A percentile compares a stretch with the other conserved stretches of the same genome.
These are phyloP conservation scores for Quercus parvula DNA, from an alignment of 306 rosid species.

Conservation along the genomic window DNA sequence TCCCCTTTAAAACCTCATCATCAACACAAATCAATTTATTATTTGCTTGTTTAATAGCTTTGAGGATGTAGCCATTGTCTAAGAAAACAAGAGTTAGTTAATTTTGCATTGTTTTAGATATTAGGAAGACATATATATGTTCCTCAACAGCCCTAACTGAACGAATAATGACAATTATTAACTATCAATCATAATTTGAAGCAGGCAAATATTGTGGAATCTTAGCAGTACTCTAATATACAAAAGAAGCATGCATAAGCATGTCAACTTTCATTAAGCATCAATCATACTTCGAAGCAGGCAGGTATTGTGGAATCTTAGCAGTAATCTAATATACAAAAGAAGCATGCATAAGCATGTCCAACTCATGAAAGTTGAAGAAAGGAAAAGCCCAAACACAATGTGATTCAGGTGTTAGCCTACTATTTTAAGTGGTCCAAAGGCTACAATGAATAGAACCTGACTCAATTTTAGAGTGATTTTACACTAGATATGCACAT, in stretches of 20 bases:
- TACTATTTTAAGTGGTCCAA: slow-evolving; percentile 29
- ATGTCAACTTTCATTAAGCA: background rate
- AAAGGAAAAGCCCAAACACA: background rate
- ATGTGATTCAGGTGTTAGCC: slow-evolving; percentile 6
- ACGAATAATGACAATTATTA: background rate
- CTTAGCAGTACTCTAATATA: background rate
- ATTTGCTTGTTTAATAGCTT: slow-evolving; percentile 14
- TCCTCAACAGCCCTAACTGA: slow-evolving; percentile 27
- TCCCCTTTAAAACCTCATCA: background rate
- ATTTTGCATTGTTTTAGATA: slow-evolving; percentile 18
- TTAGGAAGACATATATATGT: slow-evolving; percentile 30
- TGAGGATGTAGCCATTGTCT: slow-evolving; percentile 25
- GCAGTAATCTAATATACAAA: background rate
- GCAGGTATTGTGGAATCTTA: background rate
- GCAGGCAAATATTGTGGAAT: background rate
- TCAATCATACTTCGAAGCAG: background rate
- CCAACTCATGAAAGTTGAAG: background rate
- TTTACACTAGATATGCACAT: background rate
- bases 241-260: background rate
- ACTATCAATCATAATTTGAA: background rate
- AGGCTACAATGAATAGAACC: slow-evolving; percentile 14
- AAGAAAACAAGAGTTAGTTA: slow-evolving; percentile 21
- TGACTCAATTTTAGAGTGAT: slow-evolving; percentile 15
- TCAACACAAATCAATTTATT: background rate
- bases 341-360: background rate